Evolutionary conservation across 2,329 filamentous ascomycete species (phyloP), one percentile per base, ranked within the genome.

Genomic region (Podosphaera xanthii): DNA sequence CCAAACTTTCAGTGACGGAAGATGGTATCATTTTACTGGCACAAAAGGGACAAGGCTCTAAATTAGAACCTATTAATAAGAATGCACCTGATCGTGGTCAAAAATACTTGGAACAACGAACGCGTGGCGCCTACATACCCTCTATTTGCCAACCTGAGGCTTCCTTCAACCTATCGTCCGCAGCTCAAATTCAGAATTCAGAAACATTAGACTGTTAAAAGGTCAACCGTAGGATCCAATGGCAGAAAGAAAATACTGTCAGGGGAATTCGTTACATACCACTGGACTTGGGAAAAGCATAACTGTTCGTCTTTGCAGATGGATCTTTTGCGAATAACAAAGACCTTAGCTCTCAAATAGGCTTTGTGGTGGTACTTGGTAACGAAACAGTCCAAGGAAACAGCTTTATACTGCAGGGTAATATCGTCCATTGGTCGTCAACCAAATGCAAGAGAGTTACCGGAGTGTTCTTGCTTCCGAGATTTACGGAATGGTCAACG

Each of bases 401-500:
- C 22, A 22, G 22, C 22, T 22, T 22, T 22, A 22, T 22, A 22
- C 22, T 22, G 22, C 22, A n/a, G 9, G 50, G 50, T 10, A 54
- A 35, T n/a, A 30, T 58, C 6, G 31, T 58, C 22, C 42, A 58
- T 12, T 58, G 56, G 56, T 35, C 30, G 3, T 58, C 42, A 8
- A 46, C 42, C 12, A 58, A 49, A n/a, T 58, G 56, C 31, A 62
- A 59, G 36, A 30, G 58, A 31, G 33, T 56, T 36, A 38, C 53
- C 1, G 49, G 22, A 22, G 22, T 22, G 22, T 22, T 22, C 22
- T 22, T 22, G 22, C 22, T 22, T 22, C 22, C 22, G 22, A 22
- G 22, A 22, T 22, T 22, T 22, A 22, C 22, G 22, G 22, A 22
- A 22, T 22, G 22, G 22, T 60, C 9, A 9, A 2, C 1, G 59